Conservation (phyloP, 2,329 filamentous ascomycete genomes). For the Colletotrichum zoysiae region DNA sequence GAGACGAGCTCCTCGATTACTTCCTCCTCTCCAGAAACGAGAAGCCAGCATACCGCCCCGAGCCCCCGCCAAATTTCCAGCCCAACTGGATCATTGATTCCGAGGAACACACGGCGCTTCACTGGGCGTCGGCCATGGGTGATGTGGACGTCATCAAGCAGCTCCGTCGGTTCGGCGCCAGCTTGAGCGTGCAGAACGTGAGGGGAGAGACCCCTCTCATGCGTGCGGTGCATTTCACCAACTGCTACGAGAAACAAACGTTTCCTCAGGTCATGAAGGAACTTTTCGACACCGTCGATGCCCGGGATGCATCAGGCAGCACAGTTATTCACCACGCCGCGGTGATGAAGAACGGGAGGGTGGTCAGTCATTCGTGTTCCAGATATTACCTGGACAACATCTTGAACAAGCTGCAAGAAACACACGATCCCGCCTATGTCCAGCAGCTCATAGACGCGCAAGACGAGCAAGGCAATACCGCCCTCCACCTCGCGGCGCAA, state of each 20-base stretch:
- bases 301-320: constrained; percentile 82
- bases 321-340: constrained; percentile 97
- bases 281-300: constrained; percentile 83
- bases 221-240: constrained; percentile 94
- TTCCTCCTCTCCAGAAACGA: constrained; percentile 90
- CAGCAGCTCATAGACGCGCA: constrained; percentile 84
- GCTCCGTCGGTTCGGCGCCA: constrained; percentile 83
- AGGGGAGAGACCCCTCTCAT: constrained; percentile 92
- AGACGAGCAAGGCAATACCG: constrained; percentile 91
- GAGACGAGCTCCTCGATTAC: constrained; percentile 94
- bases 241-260: constrained; percentile 93
- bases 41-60: constrained; percentile 77
- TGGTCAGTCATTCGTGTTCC: constrained; percentile 87
- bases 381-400: constrained; percentile 95
- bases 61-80: constrained; percentile 87
- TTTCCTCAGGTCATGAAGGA: constrained; percentile 89
- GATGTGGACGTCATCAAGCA: constrained; percentile 92
- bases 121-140: constrained; percentile 98
- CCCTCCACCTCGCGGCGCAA: constrained; percentile 79
- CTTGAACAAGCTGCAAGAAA: constrained; percentile 86
- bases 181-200: constrained; percentile 76
- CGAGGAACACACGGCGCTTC: constrained; percentile 90
- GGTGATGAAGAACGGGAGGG: constrained; percentile 84
- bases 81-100: constrained; percentile 94
- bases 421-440: constrained; percentile 80